phyloP scores from a whole-genome alignment of 768 basidiomycete genomes.

The Dioszegia crocea region DNA sequence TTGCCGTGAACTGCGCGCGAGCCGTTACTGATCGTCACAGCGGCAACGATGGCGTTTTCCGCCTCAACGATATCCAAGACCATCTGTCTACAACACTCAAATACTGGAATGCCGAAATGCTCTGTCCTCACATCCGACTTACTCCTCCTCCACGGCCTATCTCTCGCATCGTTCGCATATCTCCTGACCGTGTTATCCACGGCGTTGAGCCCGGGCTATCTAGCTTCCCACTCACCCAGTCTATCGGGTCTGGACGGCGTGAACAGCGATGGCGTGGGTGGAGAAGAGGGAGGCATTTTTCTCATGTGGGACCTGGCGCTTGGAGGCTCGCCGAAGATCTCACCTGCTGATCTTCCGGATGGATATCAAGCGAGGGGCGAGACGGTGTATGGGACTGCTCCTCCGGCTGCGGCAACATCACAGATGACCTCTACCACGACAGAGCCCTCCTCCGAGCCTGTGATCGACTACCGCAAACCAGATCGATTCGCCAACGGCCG shows the following conservation, averaged over 20 bases:
- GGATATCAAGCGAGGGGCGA: neutral
- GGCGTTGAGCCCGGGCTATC: slow-evolving; percentile 23
- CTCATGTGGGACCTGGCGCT: slow-evolving; percentile 47
- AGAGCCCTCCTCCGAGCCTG: too few relatives aligned
- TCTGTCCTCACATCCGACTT: slow-evolving; percentile 38
- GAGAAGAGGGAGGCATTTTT: slow-evolving; percentile 19
- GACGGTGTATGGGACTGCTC: neutral
- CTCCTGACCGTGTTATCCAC: slow-evolving; percentile 35
- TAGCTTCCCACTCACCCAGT: neutral
- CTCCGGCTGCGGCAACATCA: neutral
- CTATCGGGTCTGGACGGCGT: neutral
- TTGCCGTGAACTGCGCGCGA: neutral
- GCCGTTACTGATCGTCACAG: slow-evolving; percentile 13
- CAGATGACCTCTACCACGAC: too few relatives aligned
- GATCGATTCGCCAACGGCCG: slow-evolving; percentile 36
- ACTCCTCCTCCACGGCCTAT: slow-evolving; percentile 30
- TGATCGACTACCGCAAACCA: neutral
- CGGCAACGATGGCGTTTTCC: slow-evolving; percentile 42
- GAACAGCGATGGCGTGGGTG: neutral
- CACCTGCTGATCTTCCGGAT: neutral
- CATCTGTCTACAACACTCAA: slow-evolving; percentile 12
- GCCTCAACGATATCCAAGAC: slow-evolving; percentile 28
- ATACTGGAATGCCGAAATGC: slow-evolving; percentile 24
- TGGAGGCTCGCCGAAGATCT: slow-evolving; percentile 20
- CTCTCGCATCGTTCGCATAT: slow-evolving; percentile 22